These are phyloP conservation scores for Allium fistulosum DNA, from an alignment of 106 monocot species.

Conservation along the genomic window DNA sequence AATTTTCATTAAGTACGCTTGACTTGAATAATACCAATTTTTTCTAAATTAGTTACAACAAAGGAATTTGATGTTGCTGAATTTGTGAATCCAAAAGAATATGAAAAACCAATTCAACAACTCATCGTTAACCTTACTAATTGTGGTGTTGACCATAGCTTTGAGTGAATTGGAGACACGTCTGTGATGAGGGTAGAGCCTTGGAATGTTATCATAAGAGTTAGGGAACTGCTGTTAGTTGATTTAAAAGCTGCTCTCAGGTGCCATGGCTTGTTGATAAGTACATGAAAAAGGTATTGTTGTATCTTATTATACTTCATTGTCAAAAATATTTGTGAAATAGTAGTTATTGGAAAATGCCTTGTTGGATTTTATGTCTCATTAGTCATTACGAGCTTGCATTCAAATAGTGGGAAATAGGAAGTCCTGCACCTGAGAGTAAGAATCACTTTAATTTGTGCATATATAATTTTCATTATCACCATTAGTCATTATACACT, in stretches of 20 bases:
- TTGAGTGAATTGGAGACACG: constrained; percentile 98
- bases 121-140: constrained; percentile 87
- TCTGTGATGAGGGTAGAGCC: constrained; percentile 78
- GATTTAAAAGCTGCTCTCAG: constrained; percentile 97
- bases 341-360: no score
- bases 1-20: no score
- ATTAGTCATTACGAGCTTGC: no score
- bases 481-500: no score
- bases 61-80: constrained; percentile 94
- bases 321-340: no score
- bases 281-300: constrained; percentile 87
- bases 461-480: no score
- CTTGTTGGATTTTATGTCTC: no score
- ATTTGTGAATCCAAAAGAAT: constrained; percentile 89
- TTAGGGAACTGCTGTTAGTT: constrained; percentile 97
- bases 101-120: constrained; percentile 95
- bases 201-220: constrained; percentile 99
- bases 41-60: constrained; percentile 34
- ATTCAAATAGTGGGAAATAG: no score
- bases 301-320: background rate
- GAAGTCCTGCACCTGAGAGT: no score
- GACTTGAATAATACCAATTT: no score
- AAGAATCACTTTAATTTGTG: no score
- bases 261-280: constrained; percentile 98
- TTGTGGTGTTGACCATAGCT: constrained; percentile 97